These are phyloP conservation scores for Thymus mandschuricus DNA, from an alignment of 257 asterid species.

Conservation along the genomic window DNA sequence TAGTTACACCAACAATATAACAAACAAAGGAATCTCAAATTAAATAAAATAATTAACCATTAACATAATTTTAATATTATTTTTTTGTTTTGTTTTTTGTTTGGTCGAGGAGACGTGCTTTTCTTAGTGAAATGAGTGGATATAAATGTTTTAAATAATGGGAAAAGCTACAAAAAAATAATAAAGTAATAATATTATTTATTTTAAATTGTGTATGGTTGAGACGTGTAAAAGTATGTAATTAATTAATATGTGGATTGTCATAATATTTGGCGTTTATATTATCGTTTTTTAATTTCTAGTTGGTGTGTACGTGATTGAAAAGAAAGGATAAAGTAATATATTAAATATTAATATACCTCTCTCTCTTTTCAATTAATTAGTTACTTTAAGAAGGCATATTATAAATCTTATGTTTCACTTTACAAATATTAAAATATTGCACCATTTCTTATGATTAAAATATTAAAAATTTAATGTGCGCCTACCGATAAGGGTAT, in stretches of 20 bases:
- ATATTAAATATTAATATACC: too few relatives aligned
- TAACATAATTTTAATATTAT: background rate
- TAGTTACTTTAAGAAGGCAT: too few relatives aligned
- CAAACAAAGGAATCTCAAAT: constrained; percentile 33
- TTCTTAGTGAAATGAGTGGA: constrained; percentile 7
- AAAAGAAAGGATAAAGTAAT: background rate
- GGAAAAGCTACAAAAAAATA: background rate
- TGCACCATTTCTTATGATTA: background rate
- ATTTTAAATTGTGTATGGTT: background rate
- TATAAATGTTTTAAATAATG: background rate
- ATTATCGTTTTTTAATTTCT: constrained; percentile 11
- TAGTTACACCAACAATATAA: constrained; percentile 27
- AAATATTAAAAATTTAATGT: background rate
- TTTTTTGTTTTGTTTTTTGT: background rate
- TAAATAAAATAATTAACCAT: background rate
- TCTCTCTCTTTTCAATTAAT: too few relatives aligned
- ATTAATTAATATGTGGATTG: background rate
- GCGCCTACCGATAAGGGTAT: too few relatives aligned
- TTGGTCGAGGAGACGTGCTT: background rate
- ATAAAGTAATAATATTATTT: background rate
- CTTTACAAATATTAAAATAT: too few relatives aligned
- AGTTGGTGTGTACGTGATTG: background rate
- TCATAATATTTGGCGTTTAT: constrained; percentile 8
- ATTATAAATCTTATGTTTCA: too few relatives aligned
- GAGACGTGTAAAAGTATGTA: background rate